phyloP scores from a whole-genome alignment of 2,329 filamentous ascomycete genomes.

The Colletotrichum sp. region DNA sequence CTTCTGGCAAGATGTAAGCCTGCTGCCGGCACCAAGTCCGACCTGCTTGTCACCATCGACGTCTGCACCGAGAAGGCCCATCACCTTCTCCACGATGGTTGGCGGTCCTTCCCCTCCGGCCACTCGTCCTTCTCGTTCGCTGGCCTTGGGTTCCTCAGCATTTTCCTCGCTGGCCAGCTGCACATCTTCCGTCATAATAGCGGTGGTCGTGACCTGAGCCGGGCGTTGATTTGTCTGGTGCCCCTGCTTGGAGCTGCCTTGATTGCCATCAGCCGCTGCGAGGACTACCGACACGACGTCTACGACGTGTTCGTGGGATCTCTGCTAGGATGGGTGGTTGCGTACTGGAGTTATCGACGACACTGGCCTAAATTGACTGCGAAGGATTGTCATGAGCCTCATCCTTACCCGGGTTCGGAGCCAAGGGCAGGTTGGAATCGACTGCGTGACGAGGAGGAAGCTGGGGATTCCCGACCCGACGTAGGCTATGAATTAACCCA shows the following conservation, averaged over 20 bases:
- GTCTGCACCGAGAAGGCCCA: conserved; percentile 75
- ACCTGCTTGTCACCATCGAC: conserved; percentile 64
- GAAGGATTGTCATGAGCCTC: conserved; percentile 60
- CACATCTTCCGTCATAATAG: conserved; percentile 56
- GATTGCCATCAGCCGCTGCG: conserved; percentile 71
- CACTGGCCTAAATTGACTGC: conserved; percentile 65
- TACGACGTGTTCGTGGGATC: conserved; percentile 70
- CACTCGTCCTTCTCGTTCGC: conserved; percentile 82
- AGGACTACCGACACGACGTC: conserved; percentile 75
- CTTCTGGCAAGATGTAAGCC: conserved; percentile 81
- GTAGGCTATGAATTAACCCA: conserved; percentile 42
- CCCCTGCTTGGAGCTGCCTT: conserved; percentile 68
- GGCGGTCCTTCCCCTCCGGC: conserved; percentile 82
- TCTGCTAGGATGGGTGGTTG: conserved; percentile 61
- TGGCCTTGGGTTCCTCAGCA: conserved; percentile 74
- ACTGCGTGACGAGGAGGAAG: conserved; percentile 60
- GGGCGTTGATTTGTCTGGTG: conserved; percentile 59
- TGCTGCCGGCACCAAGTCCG: conserved; percentile 45
- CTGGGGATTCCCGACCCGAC: conserved; percentile 32
- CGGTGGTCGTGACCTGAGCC: conserved; percentile 54
- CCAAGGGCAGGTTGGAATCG: conserved; percentile 41
- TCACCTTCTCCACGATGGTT: conserved; percentile 78
- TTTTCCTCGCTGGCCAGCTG: conserved; percentile 72
- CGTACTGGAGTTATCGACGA: conserved; percentile 69
- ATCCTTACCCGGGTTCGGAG: conserved; percentile 49